Evolutionary conservation across 2,329 filamentous ascomycete genomes (phyloP).

Genomic region (Diaporthe caulivora): DNA sequence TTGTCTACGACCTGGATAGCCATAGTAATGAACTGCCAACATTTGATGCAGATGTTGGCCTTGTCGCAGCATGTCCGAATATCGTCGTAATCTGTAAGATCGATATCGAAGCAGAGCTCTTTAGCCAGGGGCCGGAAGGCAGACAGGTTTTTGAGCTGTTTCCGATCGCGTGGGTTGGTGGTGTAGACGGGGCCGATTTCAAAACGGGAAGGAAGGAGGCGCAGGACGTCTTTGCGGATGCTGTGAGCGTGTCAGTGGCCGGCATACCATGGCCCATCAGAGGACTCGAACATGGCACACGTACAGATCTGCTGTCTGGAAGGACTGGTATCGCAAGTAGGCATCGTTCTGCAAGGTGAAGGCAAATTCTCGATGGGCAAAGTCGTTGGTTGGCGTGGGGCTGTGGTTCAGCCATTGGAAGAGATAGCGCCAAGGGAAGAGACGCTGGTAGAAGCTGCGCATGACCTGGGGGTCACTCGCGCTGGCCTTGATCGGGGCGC

Average conservation of each 20-base stretch:
- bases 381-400: constrained; percentile 86
- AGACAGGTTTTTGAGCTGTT: constrained; percentile 82
- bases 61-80: constrained; percentile 95
- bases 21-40: constrained; percentile 98
- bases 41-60: constrained; percentile 92
- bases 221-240: constrained; percentile 90
- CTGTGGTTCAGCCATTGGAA: constrained; percentile 99
- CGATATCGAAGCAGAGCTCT: constrained; percentile 98
- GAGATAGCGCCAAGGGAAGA: constrained; percentile 94
- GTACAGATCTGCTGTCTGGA: constrained; percentile 66
- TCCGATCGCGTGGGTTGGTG: constrained; percentile 93
- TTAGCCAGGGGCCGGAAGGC: constrained; percentile 91
- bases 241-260: constrained; percentile 53
- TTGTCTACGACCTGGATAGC: constrained; percentile 93
- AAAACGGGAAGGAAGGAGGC: constrained; percentile 91
- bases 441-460: constrained; percentile 92
- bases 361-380: constrained; percentile 93
- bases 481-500: constrained; percentile 62
- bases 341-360: constrained; percentile 94
- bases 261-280: background rate
- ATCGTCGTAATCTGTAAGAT: constrained; percentile 98
- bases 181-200: constrained; percentile 99
- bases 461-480: constrained; percentile 82
- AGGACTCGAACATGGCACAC: constrained; percentile 24
- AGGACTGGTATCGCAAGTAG: constrained; percentile 90